phyloP scores from a whole-genome alignment of 176 grass and related monocot species.

The Triticum turgidum region DNA sequence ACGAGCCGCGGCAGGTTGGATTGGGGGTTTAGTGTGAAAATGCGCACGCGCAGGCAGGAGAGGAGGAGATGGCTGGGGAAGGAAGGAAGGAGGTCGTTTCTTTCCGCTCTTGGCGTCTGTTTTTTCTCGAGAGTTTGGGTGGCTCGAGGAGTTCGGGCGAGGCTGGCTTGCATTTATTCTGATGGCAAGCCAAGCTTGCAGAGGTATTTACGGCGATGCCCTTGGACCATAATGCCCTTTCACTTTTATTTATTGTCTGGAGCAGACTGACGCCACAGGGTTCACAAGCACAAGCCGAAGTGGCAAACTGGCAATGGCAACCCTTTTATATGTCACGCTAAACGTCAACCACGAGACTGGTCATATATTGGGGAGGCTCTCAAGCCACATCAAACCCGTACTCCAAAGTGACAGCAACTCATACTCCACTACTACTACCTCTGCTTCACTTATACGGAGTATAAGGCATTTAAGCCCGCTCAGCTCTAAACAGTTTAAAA shows the following conservation, averaged over 20 bases:
- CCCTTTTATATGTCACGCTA: no score
- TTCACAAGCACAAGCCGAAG: no score
- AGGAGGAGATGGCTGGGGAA: neutral
- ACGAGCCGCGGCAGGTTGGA: neutral
- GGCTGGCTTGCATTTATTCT: conserved; percentile 24
- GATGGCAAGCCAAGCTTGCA: neutral
- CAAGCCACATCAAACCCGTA: no score
- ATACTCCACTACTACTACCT: no score
- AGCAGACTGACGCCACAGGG: no score
- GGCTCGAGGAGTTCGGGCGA: conserved; percentile 6
- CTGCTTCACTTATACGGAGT: no score
- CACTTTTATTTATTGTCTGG: neutral
- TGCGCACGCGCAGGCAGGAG: conserved; percentile 1
- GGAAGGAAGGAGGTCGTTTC: neutral
- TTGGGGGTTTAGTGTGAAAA: neutral
- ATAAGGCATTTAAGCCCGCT: no score
- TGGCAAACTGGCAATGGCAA: no score
- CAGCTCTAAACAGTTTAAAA: no score
- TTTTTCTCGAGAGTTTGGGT: neutral
- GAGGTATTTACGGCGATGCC: conserved; percentile 5
- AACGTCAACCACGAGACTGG: no score
- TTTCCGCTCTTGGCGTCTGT: neutral
- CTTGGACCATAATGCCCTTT: conserved; percentile 24
- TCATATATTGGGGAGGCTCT: no score
- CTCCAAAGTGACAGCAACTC: no score